These are phyloP conservation scores for Postia placenta DNA, from an alignment of 768 basidiomycete genomes.

Conservation along the genomic window DNA sequence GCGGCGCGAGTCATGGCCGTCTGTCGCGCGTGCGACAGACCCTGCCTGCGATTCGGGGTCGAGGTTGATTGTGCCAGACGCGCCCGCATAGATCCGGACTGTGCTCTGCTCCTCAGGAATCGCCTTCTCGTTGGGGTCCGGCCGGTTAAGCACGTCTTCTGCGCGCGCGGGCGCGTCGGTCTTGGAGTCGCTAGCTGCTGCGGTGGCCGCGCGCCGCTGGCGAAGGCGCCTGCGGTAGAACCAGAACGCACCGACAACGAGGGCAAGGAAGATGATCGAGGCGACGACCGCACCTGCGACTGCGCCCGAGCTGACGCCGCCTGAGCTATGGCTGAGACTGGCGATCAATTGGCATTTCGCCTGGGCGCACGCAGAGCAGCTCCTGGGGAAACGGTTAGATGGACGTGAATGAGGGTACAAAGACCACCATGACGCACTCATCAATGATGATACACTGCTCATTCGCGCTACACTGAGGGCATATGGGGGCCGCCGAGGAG, in stretches of 20 bases:
- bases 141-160: constrained; percentile 71
- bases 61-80: constrained; percentile 51
- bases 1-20: constrained; percentile 21
- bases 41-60: constrained; percentile 39
- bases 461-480: constrained; percentile 51
- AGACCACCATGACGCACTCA: constrained; percentile 34
- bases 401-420: not conserved
- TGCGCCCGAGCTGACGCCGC: constrained; percentile 58
- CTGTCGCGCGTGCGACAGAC: constrained; percentile 20
- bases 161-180: constrained; percentile 68
- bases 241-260: constrained; percentile 46
- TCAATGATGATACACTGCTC: constrained; percentile 57
- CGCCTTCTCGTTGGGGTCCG: constrained; percentile 72
- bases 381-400: constrained; percentile 30
- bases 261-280: constrained; percentile 50
- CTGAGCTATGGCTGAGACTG: constrained; percentile 14
- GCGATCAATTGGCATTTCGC: constrained; percentile 42
- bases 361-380: constrained; percentile 48
- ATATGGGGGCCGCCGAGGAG: constrained; percentile 38
- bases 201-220: constrained; percentile 23
- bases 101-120: constrained; percentile 30
- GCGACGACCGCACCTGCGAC: constrained; percentile 72
- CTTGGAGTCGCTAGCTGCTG: constrained; percentile 34
- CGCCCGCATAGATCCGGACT: constrained; percentile 41
- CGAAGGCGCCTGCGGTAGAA: constrained; percentile 59